phyloP scores from a whole-genome alignment of 2,329 filamentous ascomycete species.

The Penicillium griseofulvum region DNA sequence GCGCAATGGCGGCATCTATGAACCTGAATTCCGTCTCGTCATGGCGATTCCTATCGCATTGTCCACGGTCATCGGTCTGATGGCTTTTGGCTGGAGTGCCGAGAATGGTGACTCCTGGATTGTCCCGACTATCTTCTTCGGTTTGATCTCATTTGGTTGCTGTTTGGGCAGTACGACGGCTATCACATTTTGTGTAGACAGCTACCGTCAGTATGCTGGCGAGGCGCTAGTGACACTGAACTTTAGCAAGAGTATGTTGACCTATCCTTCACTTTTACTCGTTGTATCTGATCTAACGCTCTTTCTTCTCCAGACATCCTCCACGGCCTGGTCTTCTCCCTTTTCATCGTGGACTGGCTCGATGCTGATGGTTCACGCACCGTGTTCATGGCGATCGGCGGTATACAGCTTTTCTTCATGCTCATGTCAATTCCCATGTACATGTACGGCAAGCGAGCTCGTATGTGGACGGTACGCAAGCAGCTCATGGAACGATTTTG shows the following conservation, averaged over 20 bases:
- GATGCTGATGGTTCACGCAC: constrained; percentile 68
- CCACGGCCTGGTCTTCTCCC: constrained; percentile 81
- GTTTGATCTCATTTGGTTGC: constrained; percentile 87
- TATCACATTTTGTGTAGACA: constrained; percentile 93
- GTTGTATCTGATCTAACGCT: constrained; percentile 10
- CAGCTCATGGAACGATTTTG: constrained; percentile 80
- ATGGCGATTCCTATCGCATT: constrained; percentile 81
- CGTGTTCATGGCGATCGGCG: constrained; percentile 78
- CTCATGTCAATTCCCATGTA: constrained; percentile 85
- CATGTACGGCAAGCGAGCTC: constrained; percentile 81
- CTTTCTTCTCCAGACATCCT: constrained; percentile 60
- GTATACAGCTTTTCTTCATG: constrained; percentile 77
- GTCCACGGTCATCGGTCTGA: constrained; percentile 77
- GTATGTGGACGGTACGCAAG: constrained; percentile 91
- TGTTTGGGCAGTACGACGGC: constrained; percentile 84
- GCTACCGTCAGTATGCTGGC: constrained; percentile 87
- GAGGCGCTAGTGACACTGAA: constrained; percentile 94
- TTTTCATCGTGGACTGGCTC: constrained; percentile 87
- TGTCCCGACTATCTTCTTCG: constrained; percentile 90
- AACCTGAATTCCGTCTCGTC: constrained; percentile 86
- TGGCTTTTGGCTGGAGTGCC: constrained; percentile 95
- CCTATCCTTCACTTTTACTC: neutral
- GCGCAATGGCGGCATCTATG: constrained; percentile 88
- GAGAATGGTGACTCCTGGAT: constrained; percentile 76
- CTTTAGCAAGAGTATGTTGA: constrained; percentile 72